Conservation (phyloP, 2,329 filamentous ascomycete species). For the Periconia digitata region DNA sequence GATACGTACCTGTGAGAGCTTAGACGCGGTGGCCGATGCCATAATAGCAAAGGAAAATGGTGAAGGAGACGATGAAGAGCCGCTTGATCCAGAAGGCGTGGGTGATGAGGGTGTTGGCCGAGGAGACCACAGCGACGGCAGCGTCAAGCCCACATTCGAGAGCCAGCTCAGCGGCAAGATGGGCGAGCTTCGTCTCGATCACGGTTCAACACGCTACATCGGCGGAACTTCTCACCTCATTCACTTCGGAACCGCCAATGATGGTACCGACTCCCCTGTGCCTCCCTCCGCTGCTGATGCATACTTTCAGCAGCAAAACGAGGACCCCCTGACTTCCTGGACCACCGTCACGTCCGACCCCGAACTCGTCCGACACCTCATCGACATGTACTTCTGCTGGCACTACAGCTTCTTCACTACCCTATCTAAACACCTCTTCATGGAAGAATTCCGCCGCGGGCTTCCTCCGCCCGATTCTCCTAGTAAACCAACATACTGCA, state of each 20-base stretch:
- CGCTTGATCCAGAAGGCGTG: constrained; percentile 33
- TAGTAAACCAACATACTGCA: constrained; percentile 74
- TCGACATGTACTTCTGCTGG: constrained; percentile 98
- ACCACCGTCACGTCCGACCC: constrained; percentile 80
- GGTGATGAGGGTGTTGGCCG: constrained; percentile 5
- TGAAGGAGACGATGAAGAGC: constrained; percentile 47
- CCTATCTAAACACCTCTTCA: constrained; percentile 82
- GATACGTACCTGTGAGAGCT: constrained; percentile 82
- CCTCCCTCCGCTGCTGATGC: constrained; percentile 47
- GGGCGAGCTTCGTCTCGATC: constrained; percentile 84
- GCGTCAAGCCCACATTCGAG: constrained; percentile 58
- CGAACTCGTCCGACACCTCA: constrained; percentile 77
- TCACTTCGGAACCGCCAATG: constrained; percentile 57
- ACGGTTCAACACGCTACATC: constrained; percentile 86
- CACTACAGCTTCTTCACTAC: constrained; percentile 97
- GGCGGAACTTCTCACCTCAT: constrained; percentile 94
- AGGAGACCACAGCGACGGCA: constrained; percentile 19
- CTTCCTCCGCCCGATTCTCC: constrained; percentile 54
- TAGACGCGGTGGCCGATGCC: constrained; percentile 65
- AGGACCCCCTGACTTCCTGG: constrained; percentile 81
- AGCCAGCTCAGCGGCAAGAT: constrained; percentile 87
- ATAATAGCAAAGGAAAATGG: constrained; percentile 58
- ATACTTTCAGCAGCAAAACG: constrained; percentile 51
- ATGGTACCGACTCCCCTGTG: constrained; percentile 34
- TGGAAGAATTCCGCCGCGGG: constrained; percentile 78